Evolutionary conservation across 1,284 basidiomycete species (phyloP).

Genomic region (Cutaneotrichosporon cyanovorans): DNA sequence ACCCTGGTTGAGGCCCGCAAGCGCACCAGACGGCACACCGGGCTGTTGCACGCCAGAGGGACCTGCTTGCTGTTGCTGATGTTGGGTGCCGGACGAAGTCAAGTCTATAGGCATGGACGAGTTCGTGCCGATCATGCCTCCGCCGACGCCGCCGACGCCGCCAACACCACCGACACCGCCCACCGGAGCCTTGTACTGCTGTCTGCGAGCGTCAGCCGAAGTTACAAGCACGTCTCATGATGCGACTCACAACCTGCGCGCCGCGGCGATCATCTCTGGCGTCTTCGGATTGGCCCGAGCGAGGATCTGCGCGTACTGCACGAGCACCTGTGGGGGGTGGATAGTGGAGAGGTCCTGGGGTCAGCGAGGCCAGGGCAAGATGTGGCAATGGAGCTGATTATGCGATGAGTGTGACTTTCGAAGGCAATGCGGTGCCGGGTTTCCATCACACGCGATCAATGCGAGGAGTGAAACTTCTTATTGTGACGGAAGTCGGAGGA

Average conservation of each 20-base stretch:
- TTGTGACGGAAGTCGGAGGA: too few relatives aligned
- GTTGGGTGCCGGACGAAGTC: not conserved
- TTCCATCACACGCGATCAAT: too few relatives aligned
- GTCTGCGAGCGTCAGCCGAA: conserved; percentile 5
- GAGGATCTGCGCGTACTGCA: conserved; percentile 10
- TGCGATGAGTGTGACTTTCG: too few relatives aligned
- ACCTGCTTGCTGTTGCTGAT: conserved; percentile 4
- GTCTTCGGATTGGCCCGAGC: conserved; percentile 6
- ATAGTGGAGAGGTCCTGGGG: conserved; percentile 9
- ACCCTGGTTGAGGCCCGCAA: not conserved
- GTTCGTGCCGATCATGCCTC: not conserved
- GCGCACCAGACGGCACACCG: not conserved
- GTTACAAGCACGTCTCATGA: not conserved
- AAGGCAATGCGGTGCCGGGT: too few relatives aligned
- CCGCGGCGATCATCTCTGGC: conserved; percentile 10
- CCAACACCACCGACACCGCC: too few relatives aligned
- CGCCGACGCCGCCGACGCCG: too few relatives aligned
- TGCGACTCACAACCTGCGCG: conserved; percentile 7
- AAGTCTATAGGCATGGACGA: not conserved
- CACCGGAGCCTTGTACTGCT: conserved; percentile 3
- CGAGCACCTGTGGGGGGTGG: conserved; percentile 4
- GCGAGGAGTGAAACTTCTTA: too few relatives aligned
- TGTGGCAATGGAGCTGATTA: too few relatives aligned
- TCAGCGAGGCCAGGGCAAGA: too few relatives aligned
- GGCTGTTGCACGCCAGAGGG: not conserved